Evolutionary conservation across 225 moss, liverwort and hornwort species (phyloP), one percentile per base, ranked within the genome.

Genomic region (Takakia lepidozioides): DNA sequence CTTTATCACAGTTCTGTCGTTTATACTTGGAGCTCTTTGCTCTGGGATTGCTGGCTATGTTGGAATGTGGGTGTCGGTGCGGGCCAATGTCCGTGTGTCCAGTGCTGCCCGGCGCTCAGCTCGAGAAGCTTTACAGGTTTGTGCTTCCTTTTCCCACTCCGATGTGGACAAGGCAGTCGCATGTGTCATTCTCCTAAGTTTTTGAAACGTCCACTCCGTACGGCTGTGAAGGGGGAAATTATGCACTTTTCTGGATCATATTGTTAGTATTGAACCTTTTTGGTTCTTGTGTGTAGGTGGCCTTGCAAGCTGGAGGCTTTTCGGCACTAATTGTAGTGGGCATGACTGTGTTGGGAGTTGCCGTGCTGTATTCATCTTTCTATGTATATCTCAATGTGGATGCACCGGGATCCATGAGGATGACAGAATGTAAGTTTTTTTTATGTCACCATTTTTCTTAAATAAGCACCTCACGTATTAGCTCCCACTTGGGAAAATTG

Each of bases 41-140:
- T 98, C 91, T 22, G 95, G 90, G 6, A 80, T 98, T 55, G 95
- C 95, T 4, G 91, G 91, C 16, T 98, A 84, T 21, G 77, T 87
- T 63, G 95, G 95, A 10, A 98, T 98, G 95, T 98, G 95, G 91
- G 95, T 98, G 51, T 87, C 95, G 17, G 95, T 98, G 19, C 82
- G 91, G 60, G 95, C 95, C 46, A 98, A 98, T 64, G 95, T 98
- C 62, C 87, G 95, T 19, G 91, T 98, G 56, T 84, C 95, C 43
- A 90, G 82, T 64, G 87, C 91, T 16, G 91, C 95, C 19, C 82
- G 95, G 52, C 84, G 95, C 42, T 85, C 91, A 28, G 87, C 95
- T 25, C 84, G 91, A 27, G 95, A 98, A 69, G 87, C 95, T 28
- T 54, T 98, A 46, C 69, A 87, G 84, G 93, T 93, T 23, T 23